These are phyloP conservation scores for Endocladia muricata DNA, from an alignment of 31 red algal species.

Conservation along the genomic window DNA sequence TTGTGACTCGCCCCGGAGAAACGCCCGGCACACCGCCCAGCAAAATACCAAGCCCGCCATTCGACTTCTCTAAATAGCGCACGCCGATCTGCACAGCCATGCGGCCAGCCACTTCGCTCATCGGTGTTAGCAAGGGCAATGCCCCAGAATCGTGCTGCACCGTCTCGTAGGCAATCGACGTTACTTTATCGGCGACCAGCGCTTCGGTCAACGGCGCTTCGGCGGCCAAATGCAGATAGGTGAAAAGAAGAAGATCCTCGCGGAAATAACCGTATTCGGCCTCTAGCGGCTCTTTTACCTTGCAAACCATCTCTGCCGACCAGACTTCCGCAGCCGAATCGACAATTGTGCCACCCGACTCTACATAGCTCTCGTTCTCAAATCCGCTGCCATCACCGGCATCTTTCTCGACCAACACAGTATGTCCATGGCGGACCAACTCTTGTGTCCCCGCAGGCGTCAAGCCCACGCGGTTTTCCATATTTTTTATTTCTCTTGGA, in stretches of 20 bases:
- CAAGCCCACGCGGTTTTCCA: slow-evolving; percentile 23
- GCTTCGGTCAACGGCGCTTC: slow-evolving; percentile 8
- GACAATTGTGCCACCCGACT: slow-evolving; percentile 12
- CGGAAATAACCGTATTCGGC: slow-evolving; percentile 7
- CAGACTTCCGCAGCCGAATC: not conserved
- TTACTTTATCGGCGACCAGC: slow-evolving; percentile 4
- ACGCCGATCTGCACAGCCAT: slow-evolving; percentile 32
- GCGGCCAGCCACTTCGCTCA: slow-evolving; percentile 32
- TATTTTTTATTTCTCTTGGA: slow-evolving; percentile 24
- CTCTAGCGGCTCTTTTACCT: slow-evolving; percentile 29
- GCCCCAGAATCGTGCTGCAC: not conserved
- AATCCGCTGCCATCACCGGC: slow-evolving; percentile 15
- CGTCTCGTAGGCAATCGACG: slow-evolving; percentile 28
- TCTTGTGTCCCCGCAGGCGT: slow-evolving; percentile 11
- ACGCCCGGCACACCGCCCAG: slow-evolving; percentile 44
- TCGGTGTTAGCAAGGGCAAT: slow-evolving; percentile 24
- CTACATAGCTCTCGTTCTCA: not conserved
- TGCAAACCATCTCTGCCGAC: slow-evolving; percentile 32
- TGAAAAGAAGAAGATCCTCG: slow-evolving; percentile 17
- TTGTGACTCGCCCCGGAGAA: slow-evolving; percentile 5
- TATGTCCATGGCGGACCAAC: slow-evolving; percentile 11
- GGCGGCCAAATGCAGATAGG: slow-evolving; percentile 28
- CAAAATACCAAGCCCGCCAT: slow-evolving; percentile 26
- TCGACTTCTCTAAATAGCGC: not conserved
- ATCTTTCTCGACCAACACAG: slow-evolving; percentile 17